Evolutionary conservation across 768 basidiomycete species (phyloP).

Genomic region (Mycena filopes): DNA sequence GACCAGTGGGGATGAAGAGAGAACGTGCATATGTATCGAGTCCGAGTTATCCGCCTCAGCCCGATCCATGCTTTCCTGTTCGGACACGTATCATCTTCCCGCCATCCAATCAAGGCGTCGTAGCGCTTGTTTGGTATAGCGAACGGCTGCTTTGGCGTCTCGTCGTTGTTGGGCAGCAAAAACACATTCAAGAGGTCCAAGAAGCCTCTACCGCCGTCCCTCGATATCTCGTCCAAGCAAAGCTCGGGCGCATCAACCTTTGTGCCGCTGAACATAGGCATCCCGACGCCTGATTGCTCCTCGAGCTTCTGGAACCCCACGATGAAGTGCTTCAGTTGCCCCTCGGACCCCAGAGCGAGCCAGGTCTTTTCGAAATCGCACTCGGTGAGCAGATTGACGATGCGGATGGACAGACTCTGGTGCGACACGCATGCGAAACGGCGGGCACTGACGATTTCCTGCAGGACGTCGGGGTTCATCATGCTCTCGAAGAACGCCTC

Average conservation of each 20-base stretch:
- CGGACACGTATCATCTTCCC: constrained; percentile 3
- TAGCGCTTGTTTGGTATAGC: constrained; percentile 6
- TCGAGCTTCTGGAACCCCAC: constrained; percentile 16
- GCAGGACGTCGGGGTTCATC: constrained; percentile 15
- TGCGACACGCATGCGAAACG: constrained; percentile 7
- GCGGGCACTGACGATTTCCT: constrained; percentile 11
- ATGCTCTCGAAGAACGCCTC: constrained; percentile 7
- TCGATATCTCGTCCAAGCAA: constrained; percentile 14
- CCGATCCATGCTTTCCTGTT: constrained; percentile 17
- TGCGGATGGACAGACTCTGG: background rate
- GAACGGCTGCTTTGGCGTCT: constrained; percentile 24
- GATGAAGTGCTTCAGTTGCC: constrained; percentile 15
- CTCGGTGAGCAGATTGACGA: constrained; percentile 25
- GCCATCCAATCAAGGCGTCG: constrained; percentile 21
- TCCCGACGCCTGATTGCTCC: background rate
- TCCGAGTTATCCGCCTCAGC: constrained; percentile 10
- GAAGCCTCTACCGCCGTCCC: constrained; percentile 19
- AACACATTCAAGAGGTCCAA: constrained; percentile 23
- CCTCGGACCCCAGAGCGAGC: constrained; percentile 14
- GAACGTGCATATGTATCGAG: constrained; percentile 17
- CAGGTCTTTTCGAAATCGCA: constrained; percentile 17
- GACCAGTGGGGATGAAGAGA: background rate
- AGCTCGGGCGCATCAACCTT: constrained; percentile 11
- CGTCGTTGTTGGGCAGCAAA: constrained; percentile 24
- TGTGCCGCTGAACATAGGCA: background rate